Conservation (phyloP, 2,329 filamentous ascomycete species). For the Trichoderma sp. region DNA sequence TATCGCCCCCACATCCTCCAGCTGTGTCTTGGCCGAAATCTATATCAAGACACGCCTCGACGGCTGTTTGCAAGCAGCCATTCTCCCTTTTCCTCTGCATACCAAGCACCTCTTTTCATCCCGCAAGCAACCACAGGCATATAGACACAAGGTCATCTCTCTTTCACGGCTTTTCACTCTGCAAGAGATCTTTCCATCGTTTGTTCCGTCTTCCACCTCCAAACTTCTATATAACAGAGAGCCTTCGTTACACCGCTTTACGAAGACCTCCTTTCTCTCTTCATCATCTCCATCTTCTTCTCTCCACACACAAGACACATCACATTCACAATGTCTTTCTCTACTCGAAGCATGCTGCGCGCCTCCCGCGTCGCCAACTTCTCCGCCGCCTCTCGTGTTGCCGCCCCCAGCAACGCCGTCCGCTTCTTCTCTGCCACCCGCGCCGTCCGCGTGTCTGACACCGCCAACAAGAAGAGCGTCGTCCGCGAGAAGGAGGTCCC, state of each 20-base stretch:
- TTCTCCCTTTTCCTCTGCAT: slow-evolving; percentile 22
- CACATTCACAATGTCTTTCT: slow-evolving; percentile 39
- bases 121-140: slow-evolving; percentile 22
- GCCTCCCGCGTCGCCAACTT: slow-evolving; percentile 38
- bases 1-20: slow-evolving; percentile 22
- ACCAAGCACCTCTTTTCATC: slow-evolving; percentile 12
- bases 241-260: slow-evolving; percentile 17
- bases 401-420: slow-evolving; percentile 31
- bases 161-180: slow-evolving; percentile 3
- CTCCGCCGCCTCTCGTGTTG: slow-evolving; percentile 33
- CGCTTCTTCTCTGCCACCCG: slow-evolving; percentile 41
- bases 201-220: background rate
- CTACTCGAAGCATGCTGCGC: slow-evolving; percentile 40
- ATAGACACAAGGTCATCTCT: background rate
- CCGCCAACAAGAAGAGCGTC: slow-evolving; percentile 52
- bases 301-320: slow-evolving; percentile 21
- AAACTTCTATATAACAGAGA: background rate
- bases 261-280: background rate
- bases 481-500: slow-evolving; percentile 60
- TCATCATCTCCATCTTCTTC: slow-evolving; percentile 6
- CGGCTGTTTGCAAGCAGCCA: slow-evolving; percentile 17
- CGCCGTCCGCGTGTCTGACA: slow-evolving; percentile 40
- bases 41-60: slow-evolving; percentile 27
- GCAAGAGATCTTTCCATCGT: background rate
- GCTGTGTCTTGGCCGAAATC: slow-evolving; percentile 13